Percentiles rank a stretch among this genome's conserved stretches.
phyloP scores from a whole-genome alignment of 2,329 filamentous ascomycete species.

The Dichotomopilus funicola region DNA sequence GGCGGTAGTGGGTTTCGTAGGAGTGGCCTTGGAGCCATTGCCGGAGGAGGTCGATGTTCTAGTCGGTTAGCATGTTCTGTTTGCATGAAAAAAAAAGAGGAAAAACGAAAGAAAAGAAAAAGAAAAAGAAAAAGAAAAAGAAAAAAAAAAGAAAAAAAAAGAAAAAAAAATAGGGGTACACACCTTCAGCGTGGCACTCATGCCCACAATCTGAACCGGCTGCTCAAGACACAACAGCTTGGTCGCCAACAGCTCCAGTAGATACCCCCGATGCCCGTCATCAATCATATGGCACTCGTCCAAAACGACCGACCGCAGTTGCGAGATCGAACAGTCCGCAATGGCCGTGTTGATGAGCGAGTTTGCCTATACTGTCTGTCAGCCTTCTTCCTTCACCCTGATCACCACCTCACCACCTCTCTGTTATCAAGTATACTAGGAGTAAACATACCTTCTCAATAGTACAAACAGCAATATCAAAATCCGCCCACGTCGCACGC shows the following conservation, averaged over 20 bases:
- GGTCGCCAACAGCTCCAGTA: constrained; percentile 67
- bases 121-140: neutral
- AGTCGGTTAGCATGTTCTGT: neutral
- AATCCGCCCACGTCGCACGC: constrained; percentile 61
- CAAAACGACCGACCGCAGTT: constrained; percentile 60
- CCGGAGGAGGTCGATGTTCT: constrained; percentile 66
- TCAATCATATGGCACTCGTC: constrained; percentile 81
- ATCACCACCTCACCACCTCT: constrained; percentile 17
- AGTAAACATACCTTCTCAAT: constrained; percentile 58
- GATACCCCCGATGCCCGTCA: constrained; percentile 67
- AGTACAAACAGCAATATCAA: constrained; percentile 72
- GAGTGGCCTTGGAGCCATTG: constrained; percentile 65
- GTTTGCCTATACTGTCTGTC: constrained; percentile 53
- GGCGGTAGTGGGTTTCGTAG: constrained; percentile 66
- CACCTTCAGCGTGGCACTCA: constrained; percentile 73
- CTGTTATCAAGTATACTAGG: neutral
- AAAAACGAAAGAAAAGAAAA: neutral
- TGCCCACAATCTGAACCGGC: constrained; percentile 64
- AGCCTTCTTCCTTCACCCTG: constrained; percentile 5
- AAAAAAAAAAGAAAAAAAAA: neutral
- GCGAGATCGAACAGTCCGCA: constrained; percentile 59
- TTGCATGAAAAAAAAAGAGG: neutral
- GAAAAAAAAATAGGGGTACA: constrained; percentile 23
- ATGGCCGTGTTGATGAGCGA: constrained; percentile 67
- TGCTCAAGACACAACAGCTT: constrained; percentile 65